Evolutionary conservation across 1,284 basidiomycete genomes (phyloP).

Genomic region (Puccinia hordei): DNA sequence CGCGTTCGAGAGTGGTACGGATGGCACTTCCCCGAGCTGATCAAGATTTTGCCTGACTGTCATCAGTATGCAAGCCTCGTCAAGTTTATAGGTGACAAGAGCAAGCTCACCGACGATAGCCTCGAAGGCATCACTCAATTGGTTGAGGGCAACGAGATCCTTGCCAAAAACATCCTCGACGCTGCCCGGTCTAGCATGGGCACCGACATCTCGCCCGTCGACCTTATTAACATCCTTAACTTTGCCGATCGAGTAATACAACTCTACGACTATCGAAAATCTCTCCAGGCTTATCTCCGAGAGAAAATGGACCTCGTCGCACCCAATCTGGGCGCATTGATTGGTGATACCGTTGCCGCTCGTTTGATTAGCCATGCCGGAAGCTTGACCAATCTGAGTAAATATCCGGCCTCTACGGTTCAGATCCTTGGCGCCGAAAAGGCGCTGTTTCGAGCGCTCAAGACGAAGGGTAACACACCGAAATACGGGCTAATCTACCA

Average conservation of each 20-base stretch:
- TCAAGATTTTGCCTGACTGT: conserved; percentile 91
- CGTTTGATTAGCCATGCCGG: conserved; percentile 97
- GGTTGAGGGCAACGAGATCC: conserved; percentile 80
- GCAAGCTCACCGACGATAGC: conserved; percentile 66
- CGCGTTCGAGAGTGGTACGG: conserved; percentile 99
- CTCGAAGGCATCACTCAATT: conserved; percentile 79
- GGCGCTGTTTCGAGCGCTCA: conserved; percentile 93
- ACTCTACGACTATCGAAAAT: conserved; percentile 90
- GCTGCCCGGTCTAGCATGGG: conserved; percentile 95
- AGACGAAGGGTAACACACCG: conserved; percentile 98
- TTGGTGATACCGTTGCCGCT: conserved; percentile 93
- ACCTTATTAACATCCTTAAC: conserved; percentile 92
- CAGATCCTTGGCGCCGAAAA: conserved; percentile 99
- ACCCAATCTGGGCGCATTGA: conserved; percentile 87
- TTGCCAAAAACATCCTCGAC: conserved; percentile 91
- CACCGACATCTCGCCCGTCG: conserved; percentile 84
- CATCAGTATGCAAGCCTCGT: conserved; percentile 88
- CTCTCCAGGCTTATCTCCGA: conserved; percentile 80
- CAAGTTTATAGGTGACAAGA: conserved; percentile 87
- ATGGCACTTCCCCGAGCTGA: conserved; percentile 99
- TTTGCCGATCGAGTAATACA: conserved; percentile 90
- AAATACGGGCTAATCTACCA: conserved; percentile 96
- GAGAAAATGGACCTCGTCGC: conserved; percentile 99
- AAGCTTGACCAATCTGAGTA: conserved; percentile 91
- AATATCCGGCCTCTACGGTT: conserved; percentile 96